These are phyloP conservation scores for Calophaca sinica DNA, from an alignment of 306 rosid genomes.

Conservation along the genomic window DNA sequence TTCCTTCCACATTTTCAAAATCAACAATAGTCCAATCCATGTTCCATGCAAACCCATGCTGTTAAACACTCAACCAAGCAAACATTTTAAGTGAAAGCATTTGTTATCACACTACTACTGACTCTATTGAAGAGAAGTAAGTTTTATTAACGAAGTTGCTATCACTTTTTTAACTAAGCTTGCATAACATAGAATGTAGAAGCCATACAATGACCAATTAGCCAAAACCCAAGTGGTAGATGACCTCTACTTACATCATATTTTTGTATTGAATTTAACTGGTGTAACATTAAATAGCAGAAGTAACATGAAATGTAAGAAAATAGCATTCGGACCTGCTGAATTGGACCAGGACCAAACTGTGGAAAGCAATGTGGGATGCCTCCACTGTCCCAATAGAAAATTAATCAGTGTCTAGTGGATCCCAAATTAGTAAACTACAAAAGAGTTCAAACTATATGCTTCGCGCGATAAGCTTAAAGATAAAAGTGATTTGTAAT, in stretches of 20 bases:
- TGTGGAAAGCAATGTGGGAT: slow-evolving; percentile 99
- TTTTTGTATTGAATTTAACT: too few species aligned
- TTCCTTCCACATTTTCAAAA: slow-evolving; percentile 79
- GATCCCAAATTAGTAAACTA: too few species aligned
- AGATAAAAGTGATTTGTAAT: too few species aligned
- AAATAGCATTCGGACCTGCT: slow-evolving; percentile 69
- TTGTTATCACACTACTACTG: background rate
- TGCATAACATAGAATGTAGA: slow-evolving; percentile 1
- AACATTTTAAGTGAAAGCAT: too few species aligned
- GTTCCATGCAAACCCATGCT: slow-evolving; percentile 90
- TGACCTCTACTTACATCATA: slow-evolving; percentile 11
- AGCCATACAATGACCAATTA: slow-evolving; percentile 21
- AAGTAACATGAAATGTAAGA: background rate
- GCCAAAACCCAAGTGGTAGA: slow-evolving; percentile 3
- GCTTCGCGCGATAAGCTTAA: too few species aligned
- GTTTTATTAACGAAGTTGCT: background rate
- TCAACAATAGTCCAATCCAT: slow-evolving; percentile 81
- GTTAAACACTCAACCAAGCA: too few species aligned
- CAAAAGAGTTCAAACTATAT: too few species aligned
- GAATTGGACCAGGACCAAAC: slow-evolving; percentile 94
- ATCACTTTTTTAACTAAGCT: slow-evolving; percentile 4
- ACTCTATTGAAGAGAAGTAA: slow-evolving; percentile 23
- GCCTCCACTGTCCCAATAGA: too few species aligned
- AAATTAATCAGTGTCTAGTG: too few species aligned
- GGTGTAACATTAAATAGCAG: too few species aligned